Evolutionary conservation across 768 basidiomycete species (phyloP).

Genomic region (Leccinum boreale): DNA sequence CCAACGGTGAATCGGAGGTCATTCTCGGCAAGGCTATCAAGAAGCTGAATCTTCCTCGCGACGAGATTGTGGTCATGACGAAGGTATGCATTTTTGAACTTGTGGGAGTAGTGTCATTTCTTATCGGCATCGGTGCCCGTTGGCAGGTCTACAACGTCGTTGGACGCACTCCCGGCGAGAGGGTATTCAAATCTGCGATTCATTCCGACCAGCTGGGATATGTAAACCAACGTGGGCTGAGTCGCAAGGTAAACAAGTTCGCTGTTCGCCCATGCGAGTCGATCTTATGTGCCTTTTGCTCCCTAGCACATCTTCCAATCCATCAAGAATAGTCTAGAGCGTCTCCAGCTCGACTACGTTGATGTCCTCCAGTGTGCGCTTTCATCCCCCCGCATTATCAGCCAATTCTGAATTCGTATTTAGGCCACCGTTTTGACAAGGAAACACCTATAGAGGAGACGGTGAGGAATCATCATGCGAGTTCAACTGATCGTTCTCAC

Average conservation of each 20-base stretch:
- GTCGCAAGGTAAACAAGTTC: constrained; percentile 38
- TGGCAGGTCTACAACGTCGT: constrained; percentile 44
- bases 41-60: constrained; percentile 58
- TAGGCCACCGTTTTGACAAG: constrained; percentile 47
- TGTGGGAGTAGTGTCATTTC: not conserved
- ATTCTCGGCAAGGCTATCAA: constrained; percentile 76
- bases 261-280: constrained; percentile 24
- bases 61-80: constrained; percentile 77
- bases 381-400: not conserved
- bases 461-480: constrained; percentile 11
- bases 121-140: not conserved
- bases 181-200: constrained; percentile 15
- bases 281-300: not conserved
- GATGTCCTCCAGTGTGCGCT: constrained; percentile 52
- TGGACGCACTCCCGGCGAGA: constrained; percentile 10
- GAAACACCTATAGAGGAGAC: constrained; percentile 50
- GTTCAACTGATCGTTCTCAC: not conserved
- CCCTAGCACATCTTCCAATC: constrained; percentile 55
- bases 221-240: constrained; percentile 46
- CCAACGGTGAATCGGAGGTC: constrained; percentile 61
- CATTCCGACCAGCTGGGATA: constrained; percentile 40
- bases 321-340: constrained; percentile 40
- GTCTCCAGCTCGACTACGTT: constrained; percentile 52
- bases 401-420: not conserved
- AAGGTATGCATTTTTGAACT: constrained; percentile 40